These are phyloP conservation scores for Gossypium schwendimanii DNA, from an alignment of 441 rosid species.

Conservation along the genomic window DNA sequence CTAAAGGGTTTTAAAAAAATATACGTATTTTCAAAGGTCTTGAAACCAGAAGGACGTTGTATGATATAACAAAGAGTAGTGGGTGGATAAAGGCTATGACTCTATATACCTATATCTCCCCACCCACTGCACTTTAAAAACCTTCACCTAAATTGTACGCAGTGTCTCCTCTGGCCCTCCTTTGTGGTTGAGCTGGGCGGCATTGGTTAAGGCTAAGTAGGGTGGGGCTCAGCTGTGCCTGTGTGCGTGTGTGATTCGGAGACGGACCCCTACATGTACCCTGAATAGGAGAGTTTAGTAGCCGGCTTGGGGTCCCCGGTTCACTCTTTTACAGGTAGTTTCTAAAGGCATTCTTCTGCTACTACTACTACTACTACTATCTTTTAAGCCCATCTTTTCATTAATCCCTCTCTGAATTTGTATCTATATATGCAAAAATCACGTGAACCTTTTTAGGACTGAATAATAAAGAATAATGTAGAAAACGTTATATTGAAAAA, in stretches of 20 bases:
- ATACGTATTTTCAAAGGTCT: not conserved
- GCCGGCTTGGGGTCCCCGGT: not conserved
- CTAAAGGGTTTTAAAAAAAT: not conserved
- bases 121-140: conserved; percentile 6
- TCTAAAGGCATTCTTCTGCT: conserved; percentile 3
- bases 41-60: not conserved
- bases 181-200: conserved; percentile 1
- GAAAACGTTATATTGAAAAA: not conserved
- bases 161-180: not conserved
- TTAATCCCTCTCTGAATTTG: conserved; percentile 7
- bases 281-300: not conserved
- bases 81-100: not conserved
- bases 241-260: not conserved
- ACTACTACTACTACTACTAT: not conserved
- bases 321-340: not conserved
- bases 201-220: not conserved
- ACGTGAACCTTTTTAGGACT: not conserved
- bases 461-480: not conserved
- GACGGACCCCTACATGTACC: conserved; percentile 13
- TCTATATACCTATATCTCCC: not conserved
- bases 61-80: not conserved
- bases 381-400: conserved; percentile 1
- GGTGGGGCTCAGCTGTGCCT: conserved; percentile 1
- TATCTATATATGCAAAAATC: not conserved
- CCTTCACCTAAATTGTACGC: not conserved